Conservation (phyloP, 2,329 filamentous ascomycete genomes). For the Neonectria ditissima region DNA sequence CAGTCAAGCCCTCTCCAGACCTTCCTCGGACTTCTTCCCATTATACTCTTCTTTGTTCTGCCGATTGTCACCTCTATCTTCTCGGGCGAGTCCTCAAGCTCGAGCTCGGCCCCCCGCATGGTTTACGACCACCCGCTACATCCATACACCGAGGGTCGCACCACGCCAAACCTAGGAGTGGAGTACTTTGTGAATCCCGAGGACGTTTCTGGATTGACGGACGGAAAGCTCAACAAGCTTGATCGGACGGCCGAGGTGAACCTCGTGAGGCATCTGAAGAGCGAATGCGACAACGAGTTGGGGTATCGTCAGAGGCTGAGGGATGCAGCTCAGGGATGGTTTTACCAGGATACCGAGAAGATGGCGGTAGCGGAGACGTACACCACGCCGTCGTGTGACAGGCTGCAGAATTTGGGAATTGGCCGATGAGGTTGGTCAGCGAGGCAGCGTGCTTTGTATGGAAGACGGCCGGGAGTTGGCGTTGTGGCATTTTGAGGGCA, state of each 20-base stretch:
- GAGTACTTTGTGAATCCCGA: constrained; percentile 87
- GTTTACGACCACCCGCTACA: constrained; percentile 78
- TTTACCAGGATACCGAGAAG: constrained; percentile 83
- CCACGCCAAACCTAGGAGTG: constrained; percentile 76
- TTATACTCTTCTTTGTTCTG: constrained; percentile 89
- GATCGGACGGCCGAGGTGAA: constrained; percentile 82
- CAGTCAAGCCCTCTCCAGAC: constrained; percentile 66
- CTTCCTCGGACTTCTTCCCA: constrained; percentile 82
- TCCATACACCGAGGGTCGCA: constrained; percentile 80
- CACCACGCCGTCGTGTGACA: constrained; percentile 65
- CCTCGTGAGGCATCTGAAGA: constrained; percentile 74
- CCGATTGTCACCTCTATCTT: constrained; percentile 87
- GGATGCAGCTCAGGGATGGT: constrained; percentile 88
- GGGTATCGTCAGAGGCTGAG: constrained; percentile 73
- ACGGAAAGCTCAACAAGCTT: constrained; percentile 77
- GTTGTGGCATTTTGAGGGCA: constrained; percentile 45
- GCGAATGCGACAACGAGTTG: constrained; percentile 81
- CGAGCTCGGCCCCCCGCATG: constrained; percentile 72
- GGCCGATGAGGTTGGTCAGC: constrained; percentile 36
- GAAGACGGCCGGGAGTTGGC: constrained; percentile 41
- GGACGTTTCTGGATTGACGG: constrained; percentile 78
- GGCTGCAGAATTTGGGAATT: constrained; percentile 58
- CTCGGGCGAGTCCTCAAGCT: constrained; percentile 57
- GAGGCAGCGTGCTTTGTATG: constrained; percentile 37
- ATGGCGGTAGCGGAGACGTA: constrained; percentile 74